These are phyloP conservation scores for Persicaria maculosa DNA, from an alignment of 148 eudicot species.

Conservation along the genomic window DNA sequence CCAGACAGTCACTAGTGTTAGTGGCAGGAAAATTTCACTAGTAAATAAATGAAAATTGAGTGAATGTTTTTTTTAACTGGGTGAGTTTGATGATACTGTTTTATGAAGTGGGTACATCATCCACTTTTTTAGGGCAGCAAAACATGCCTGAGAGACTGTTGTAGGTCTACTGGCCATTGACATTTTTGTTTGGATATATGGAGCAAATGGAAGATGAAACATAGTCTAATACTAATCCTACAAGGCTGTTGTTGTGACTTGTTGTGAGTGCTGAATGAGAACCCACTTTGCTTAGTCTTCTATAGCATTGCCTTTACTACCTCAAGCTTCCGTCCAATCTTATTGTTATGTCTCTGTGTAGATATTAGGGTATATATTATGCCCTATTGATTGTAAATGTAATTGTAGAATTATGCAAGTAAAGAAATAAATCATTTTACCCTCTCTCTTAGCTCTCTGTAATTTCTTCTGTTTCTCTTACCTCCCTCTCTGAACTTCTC, in stretches of 20 bases:
- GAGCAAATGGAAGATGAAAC: not conserved
- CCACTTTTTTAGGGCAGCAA: not conserved
- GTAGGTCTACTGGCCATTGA: not conserved
- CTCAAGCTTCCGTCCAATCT: too few relatives aligned
- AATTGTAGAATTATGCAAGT: too few relatives aligned
- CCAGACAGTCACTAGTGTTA: not conserved
- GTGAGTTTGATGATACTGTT: not conserved
- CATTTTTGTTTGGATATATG: not conserved
- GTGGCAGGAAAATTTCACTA: not conserved
- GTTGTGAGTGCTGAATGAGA: too few relatives aligned
- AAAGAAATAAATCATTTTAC: too few relatives aligned
- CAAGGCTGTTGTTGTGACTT: not conserved
- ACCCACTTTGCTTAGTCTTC: too few relatives aligned
- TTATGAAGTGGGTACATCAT: not conserved
- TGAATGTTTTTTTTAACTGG: not conserved
- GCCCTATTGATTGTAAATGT: too few relatives aligned
- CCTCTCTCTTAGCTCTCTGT: too few relatives aligned
- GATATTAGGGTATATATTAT: too few relatives aligned
- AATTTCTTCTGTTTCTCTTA: too few relatives aligned
- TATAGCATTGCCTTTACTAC: too few relatives aligned
- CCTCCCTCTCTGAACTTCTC: too few relatives aligned
- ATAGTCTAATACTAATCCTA: not conserved
- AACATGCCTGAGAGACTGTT: not conserved
- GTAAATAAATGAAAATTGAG: not conserved
- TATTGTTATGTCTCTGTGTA: too few relatives aligned